phyloP scores from a whole-genome alignment of 495 filamentous ascomycete genomes.

The Penicillium parvum region DNA sequence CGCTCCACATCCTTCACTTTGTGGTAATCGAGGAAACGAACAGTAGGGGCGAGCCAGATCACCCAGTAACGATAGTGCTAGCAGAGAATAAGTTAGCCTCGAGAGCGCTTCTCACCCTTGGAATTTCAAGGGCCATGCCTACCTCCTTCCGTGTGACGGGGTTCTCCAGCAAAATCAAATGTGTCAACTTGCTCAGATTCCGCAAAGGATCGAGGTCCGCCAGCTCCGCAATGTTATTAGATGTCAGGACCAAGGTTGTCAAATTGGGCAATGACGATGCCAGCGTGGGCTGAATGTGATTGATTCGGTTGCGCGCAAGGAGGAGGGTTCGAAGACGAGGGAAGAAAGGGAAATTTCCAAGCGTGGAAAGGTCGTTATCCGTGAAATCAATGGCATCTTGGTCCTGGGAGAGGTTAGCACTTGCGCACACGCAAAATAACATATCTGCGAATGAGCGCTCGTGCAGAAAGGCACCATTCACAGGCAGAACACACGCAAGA shows the following conservation, averaged over 20 bases:
- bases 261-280: conserved; percentile 73
- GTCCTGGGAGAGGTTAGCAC: conserved; percentile 40
- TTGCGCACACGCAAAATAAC: too few species aligned
- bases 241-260: conserved; percentile 69
- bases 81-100: too few species aligned
- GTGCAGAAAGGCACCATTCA: too few species aligned
- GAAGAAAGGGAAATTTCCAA: conserved; percentile 92
- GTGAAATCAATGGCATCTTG: conserved; percentile 97
- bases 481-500: conserved; percentile 5
- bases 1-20: conserved; percentile 88
- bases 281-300: conserved; percentile 70
- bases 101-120: too few species aligned
- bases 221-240: conserved; percentile 71
- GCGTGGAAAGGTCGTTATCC: conserved; percentile 88
- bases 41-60: conserved; percentile 75
- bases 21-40: conserved; percentile 90
- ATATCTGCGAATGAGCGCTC: too few species aligned
- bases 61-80: conserved; percentile 92
- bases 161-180: conserved; percentile 79
- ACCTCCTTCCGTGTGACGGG: conserved; percentile 92
- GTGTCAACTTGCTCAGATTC: conserved; percentile 64
- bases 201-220: conserved; percentile 83
- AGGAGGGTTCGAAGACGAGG: conserved; percentile 83
- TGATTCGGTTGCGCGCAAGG: conserved; percentile 82
- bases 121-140: conserved; percentile 28